phyloP scores from a whole-genome alignment of 331 rosid species.

The Arachis monticola region DNA sequence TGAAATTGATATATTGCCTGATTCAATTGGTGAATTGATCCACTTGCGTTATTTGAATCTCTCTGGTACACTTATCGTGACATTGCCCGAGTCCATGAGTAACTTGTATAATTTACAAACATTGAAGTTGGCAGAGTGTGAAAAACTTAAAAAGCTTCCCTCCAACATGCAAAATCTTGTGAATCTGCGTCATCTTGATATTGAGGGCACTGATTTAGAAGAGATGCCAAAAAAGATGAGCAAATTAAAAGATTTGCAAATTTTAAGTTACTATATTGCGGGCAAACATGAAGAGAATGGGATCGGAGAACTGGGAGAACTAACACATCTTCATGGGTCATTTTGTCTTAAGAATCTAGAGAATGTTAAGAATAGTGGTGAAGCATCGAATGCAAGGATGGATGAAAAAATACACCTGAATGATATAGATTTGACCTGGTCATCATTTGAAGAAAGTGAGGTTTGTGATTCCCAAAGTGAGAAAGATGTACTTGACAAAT shows the following conservation, averaged over 20 bases:
- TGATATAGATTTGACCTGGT: neutral
- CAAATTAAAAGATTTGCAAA: neutral
- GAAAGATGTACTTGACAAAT: constrained; percentile 7
- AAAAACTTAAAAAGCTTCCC: too few species aligned
- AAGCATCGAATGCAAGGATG: neutral
- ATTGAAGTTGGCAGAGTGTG: too few species aligned
- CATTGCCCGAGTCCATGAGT: too few species aligned
- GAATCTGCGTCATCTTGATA: neutral
- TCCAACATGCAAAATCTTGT: too few species aligned
- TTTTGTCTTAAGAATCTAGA: neutral
- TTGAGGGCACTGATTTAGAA: rapidly evolving
- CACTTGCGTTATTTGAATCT: neutral
- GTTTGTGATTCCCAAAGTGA: neutral
- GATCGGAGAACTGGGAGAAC: constrained; percentile 10
- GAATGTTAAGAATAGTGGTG: neutral
- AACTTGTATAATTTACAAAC: too few species aligned
- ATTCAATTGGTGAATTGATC: neutral
- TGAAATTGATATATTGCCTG: neutral
- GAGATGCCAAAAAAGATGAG: constrained; percentile 2
- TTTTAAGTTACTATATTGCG: neutral
- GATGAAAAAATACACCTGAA: neutral
- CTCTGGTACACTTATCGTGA: too few species aligned
- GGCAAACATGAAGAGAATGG: neutral
- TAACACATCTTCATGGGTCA: neutral
- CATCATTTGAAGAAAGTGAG: neutral